A percentile compares a stretch with the other conserved stretches of the same genome.
phyloP scores from a whole-genome alignment of 2,329 filamentous ascomycete species.

The Sporothrix euskadiensis region DNA sequence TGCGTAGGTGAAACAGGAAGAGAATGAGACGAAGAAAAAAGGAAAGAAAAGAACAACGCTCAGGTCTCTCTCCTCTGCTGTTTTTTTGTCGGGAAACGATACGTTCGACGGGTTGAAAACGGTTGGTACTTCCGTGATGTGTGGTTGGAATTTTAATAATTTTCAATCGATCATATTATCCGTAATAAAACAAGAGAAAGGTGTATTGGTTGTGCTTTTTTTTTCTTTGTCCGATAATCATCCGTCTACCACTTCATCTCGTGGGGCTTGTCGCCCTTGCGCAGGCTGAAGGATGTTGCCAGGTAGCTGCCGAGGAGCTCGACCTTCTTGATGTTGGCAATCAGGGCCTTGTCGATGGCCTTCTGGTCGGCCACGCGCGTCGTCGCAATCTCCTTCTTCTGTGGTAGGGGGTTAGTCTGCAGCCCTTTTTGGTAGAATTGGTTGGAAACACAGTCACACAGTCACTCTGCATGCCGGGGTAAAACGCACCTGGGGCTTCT shows the following conservation, averaged over 20 bases:
- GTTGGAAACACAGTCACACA: not conserved
- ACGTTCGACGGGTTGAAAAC: slow-evolving; percentile 18
- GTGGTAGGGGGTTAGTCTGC: slow-evolving; percentile 52
- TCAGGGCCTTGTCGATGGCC: slow-evolving; percentile 93
- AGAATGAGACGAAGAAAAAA: not conserved
- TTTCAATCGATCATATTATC: slow-evolving; percentile 23
- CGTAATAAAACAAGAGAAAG: slow-evolving; percentile 20
- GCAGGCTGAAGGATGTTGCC: slow-evolving; percentile 92
- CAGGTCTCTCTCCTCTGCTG: not conserved
- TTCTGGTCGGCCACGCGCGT: slow-evolving; percentile 96
- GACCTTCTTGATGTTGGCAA: slow-evolving; percentile 98
- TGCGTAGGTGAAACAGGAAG: not conserved
- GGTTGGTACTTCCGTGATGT: not conserved
- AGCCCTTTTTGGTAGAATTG: not conserved
- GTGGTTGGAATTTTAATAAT: not conserved
- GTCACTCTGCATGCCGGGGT: not conserved
- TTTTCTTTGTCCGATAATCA: slow-evolving; percentile 10
- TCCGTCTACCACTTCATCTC: slow-evolving; percentile 95
- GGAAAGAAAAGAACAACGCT: not conserved
- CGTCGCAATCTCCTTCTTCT: slow-evolving; percentile 97
- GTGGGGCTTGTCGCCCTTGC: slow-evolving; percentile 99
- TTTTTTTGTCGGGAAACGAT: not conserved
- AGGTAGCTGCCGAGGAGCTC: slow-evolving; percentile 93
- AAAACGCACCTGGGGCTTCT: slow-evolving; percentile 86
- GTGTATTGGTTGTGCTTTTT: slow-evolving; percentile 22